Evolutionary conservation across 257 asterid species (phyloP).

Genomic region (Solanum habrochaites): DNA sequence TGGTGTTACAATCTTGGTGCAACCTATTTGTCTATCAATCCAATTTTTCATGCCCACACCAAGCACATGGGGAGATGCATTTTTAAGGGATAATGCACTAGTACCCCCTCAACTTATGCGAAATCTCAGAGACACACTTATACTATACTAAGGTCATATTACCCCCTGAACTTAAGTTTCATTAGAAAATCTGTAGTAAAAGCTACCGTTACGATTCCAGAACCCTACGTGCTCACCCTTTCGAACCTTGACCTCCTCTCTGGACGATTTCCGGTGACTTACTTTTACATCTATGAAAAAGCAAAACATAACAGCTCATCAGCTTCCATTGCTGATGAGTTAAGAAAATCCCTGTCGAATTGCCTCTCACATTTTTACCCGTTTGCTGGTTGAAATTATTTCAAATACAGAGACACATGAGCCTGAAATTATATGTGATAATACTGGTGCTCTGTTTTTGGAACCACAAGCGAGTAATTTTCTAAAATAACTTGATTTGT

Average conservation of each 20-base stretch:
- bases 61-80: no score
- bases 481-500: constrained; percentile 26
- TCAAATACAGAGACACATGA: constrained; percentile 23
- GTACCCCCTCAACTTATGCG: no score
- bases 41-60: no score
- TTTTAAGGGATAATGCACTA: no score
- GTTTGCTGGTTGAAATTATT: constrained; percentile 29
- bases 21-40: no score
- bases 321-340: neutral
- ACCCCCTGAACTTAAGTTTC: neutral
- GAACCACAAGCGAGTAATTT: constrained; percentile 30
- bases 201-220: constrained; percentile 18
- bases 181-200: constrained; percentile 23
- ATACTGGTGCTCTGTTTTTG: constrained; percentile 32
- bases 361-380: constrained; percentile 45
- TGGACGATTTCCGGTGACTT: constrained; percentile 55
- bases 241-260: constrained; percentile 56
- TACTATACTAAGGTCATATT: no score
- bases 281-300: constrained; percentile 27
- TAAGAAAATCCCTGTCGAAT: constrained; percentile 27
- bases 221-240: constrained; percentile 19
- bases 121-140: no score
- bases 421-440: constrained; percentile 43
- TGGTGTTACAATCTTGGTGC: no score
- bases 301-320: neutral